Evolutionary conservation across 2,329 filamentous ascomycete genomes (phyloP).

Genomic region (Pseudogymnoascus sp.): DNA sequence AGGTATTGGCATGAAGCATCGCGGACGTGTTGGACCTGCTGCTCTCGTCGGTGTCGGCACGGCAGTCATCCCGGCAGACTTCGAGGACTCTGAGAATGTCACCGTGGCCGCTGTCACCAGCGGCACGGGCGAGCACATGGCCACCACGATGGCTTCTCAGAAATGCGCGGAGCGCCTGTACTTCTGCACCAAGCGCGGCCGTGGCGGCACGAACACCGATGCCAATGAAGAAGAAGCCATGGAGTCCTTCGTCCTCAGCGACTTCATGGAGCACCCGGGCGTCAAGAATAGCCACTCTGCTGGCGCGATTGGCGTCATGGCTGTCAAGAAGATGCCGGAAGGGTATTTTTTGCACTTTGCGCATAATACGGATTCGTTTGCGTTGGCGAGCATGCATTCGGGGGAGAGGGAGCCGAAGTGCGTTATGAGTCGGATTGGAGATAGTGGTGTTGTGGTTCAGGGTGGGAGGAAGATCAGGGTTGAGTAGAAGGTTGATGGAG

Average conservation of each 20-base stretch:
- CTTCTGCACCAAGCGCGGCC: conserved; percentile 54
- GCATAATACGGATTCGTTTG: conserved; percentile 88
- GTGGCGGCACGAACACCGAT: conserved; percentile 53
- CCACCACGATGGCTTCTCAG: conserved; percentile 83
- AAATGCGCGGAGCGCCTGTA: conserved; percentile 82
- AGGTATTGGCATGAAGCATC: conserved; percentile 97
- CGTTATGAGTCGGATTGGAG: conserved; percentile 69
- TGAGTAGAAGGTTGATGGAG: conserved; percentile 12
- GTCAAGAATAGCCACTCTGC: conserved; percentile 71
- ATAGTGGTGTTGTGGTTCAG: conserved; percentile 24
- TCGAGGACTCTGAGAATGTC: conserved; percentile 59
- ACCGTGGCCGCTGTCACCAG: conserved; percentile 82
- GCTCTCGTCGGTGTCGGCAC: conserved; percentile 89
- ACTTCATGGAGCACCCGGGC: conserved; percentile 89
- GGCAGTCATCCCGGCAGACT: conserved; percentile 72
- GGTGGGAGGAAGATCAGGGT: conserved; percentile 27
- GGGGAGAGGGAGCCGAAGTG: conserved; percentile 67
- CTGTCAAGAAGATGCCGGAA: conserved; percentile 71
- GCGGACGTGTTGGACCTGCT: conserved; percentile 83
- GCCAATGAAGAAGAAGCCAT: conserved; percentile 74
- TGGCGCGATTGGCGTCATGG: conserved; percentile 86
- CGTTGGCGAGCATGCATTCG: conserved; percentile 80
- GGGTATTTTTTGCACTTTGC: conserved; percentile 86
- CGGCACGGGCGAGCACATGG: conserved; percentile 97
- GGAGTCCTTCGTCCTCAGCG: conserved; percentile 69